A percentile compares a stretch with the other conserved stretches of the same genome.
Conservation (phyloP, 352 stramenopile species). For the Globisporangium sylvaticum region DNA sequence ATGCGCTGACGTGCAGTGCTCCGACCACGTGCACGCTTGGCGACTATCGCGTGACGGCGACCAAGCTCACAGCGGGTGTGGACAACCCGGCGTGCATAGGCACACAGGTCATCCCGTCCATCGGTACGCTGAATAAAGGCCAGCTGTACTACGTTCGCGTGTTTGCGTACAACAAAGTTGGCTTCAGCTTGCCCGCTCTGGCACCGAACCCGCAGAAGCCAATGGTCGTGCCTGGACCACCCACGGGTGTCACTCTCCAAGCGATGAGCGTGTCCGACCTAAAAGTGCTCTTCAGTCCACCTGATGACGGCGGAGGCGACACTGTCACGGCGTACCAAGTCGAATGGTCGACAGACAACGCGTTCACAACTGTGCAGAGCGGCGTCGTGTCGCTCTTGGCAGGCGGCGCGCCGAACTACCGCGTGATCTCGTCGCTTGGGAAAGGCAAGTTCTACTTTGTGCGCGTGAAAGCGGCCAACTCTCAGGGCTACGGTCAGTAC, state of each 20-base stretch:
- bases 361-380: slow-evolving; percentile 59
- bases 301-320: slow-evolving; percentile 79
- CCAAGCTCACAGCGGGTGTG: slow-evolving; percentile 65
- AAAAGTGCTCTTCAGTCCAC: slow-evolving; percentile 86
- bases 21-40: slow-evolving; percentile 19
- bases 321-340: slow-evolving; percentile 90
- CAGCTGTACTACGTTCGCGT: slow-evolving; percentile 93
- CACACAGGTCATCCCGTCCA: slow-evolving; percentile 66
- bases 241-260: slow-evolving; percentile 66
- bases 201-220: slow-evolving; percentile 60
- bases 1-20: slow-evolving; percentile 21
- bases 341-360: slow-evolving; percentile 83
- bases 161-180: slow-evolving; percentile 93
- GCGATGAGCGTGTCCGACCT: slow-evolving; percentile 83
- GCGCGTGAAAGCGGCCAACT: slow-evolving; percentile 66
- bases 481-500: slow-evolving; percentile 67
- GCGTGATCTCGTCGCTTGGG: slow-evolving; percentile 49
- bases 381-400: slow-evolving; percentile 48
- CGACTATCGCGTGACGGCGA: slow-evolving; percentile 43
- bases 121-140: slow-evolving; percentile 78
- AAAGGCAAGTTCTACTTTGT: slow-evolving; percentile 75
- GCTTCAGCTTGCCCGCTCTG: slow-evolving; percentile 76
- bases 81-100: slow-evolving; percentile 76
- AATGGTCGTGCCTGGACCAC: slow-evolving; percentile 71
- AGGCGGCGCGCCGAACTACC: slow-evolving; percentile 49